A percentile compares a stretch with the other conserved stretches of the same genome.
Conservation (phyloP, 345 rosid genomes). For the Gossypium rotundifolium region DNA sequence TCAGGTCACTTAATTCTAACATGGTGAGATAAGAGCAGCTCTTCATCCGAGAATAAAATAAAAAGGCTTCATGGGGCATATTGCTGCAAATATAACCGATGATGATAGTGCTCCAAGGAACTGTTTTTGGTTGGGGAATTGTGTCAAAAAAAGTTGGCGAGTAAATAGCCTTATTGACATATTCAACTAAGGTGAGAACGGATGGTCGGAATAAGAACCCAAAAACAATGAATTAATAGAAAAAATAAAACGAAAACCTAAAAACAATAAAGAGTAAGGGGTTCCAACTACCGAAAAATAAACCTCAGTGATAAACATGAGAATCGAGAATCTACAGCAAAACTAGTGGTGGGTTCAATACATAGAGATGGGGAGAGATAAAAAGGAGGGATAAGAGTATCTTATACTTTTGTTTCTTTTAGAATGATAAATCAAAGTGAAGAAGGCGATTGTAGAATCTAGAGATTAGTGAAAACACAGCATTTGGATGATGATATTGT, state of each 20-base stretch:
- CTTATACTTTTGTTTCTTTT: too few species aligned
- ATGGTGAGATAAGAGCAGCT: conserved; percentile 36
- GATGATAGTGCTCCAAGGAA: conserved; percentile 78
- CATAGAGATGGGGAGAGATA: background rate
- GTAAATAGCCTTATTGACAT: conserved; percentile 74
- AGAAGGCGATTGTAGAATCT: background rate
- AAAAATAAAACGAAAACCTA: background rate
- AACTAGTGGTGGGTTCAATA: background rate
- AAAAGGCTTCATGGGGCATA: conserved; percentile 65
- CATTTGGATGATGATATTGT: background rate
- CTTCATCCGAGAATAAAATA: conserved; percentile 63
- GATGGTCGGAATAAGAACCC: conserved; percentile 21
- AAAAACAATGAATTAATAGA: background rate
- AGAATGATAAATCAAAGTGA: background rate
- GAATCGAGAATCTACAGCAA: background rate
- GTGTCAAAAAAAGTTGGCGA: conserved; percentile 67
- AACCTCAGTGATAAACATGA: conserved; percentile 8
- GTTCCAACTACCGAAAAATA: background rate
- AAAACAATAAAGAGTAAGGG: background rate
- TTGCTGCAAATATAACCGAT: conserved; percentile 78
- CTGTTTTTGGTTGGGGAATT: conserved; percentile 66
- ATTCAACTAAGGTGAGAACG: conserved; percentile 71
- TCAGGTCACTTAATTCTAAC: too few species aligned
- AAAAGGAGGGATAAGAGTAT: background rate
- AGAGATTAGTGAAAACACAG: background rate